phyloP scores from a whole-genome alignment of 768 basidiomycete species.

The Calocera viscosa region DNA sequence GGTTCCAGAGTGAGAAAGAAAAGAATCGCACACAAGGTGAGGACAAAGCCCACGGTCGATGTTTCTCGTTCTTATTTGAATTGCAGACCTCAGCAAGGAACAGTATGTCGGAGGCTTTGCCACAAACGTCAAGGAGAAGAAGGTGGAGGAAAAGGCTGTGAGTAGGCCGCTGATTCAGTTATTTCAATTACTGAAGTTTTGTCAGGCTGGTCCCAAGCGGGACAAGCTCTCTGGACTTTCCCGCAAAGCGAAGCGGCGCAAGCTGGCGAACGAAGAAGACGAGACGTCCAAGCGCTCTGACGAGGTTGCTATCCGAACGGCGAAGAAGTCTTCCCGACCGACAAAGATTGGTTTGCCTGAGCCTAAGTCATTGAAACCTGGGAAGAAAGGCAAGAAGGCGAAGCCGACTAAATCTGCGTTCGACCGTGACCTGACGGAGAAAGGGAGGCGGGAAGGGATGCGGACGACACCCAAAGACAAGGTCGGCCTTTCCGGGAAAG shows the following conservation, averaged over 20 bases:
- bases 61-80: constrained; percentile 8
- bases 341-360: constrained; percentile 57
- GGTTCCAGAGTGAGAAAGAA: constrained; percentile 88
- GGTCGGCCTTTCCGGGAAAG: background rate
- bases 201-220: constrained; percentile 41
- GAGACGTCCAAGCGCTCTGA: constrained; percentile 47
- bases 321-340: constrained; percentile 66
- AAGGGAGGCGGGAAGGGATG: background rate
- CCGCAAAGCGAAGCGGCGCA: constrained; percentile 76
- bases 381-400: constrained; percentile 25
- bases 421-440: background rate
- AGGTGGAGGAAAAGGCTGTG: constrained; percentile 25
- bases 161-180: constrained; percentile 4
- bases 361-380: constrained; percentile 16
- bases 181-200: background rate
- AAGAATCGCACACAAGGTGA: constrained; percentile 69
- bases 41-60: constrained; percentile 11
- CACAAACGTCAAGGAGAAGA: constrained; percentile 30
- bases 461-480: background rate
- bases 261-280: constrained; percentile 73
- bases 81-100: constrained; percentile 58
- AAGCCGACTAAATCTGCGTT: constrained; percentile 27
- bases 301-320: constrained; percentile 68
- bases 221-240: constrained; percentile 73
- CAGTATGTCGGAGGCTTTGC: constrained; percentile 52